Conservation (phyloP, 202 grass and related monocot species). For the Panicum hallii region DNA sequence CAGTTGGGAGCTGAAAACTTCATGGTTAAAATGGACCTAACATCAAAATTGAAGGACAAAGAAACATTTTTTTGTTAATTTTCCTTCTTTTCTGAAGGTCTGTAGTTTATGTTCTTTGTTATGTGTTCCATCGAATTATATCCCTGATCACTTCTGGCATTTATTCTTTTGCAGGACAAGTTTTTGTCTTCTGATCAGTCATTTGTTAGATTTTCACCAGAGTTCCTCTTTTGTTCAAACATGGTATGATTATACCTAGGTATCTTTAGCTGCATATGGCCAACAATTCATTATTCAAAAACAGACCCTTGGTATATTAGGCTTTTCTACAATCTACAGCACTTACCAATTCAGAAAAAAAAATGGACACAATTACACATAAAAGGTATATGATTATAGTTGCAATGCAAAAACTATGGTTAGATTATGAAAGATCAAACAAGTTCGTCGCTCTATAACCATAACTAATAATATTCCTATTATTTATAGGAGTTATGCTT, state of each 20-base stretch:
- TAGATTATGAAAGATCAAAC: slow-evolving; percentile 34
- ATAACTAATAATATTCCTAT: slow-evolving; percentile 37
- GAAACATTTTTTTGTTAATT: slow-evolving; percentile 31
- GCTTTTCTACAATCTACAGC: slow-evolving; percentile 27
- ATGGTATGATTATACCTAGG: slow-evolving; percentile 65
- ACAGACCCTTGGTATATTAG: slow-evolving; percentile 17
- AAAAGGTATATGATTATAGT: background rate
- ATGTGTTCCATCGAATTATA: background rate
- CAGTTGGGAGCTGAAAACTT: background rate
- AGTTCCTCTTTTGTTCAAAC: slow-evolving; percentile 53
- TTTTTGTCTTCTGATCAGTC: slow-evolving; percentile 54
- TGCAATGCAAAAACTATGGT: background rate
- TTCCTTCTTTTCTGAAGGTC: slow-evolving; percentile 19
- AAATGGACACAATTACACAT: background rate
- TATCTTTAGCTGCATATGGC: slow-evolving; percentile 28
- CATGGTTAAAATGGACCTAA: background rate
- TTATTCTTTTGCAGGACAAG: slow-evolving; percentile 57
- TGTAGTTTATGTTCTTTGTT: slow-evolving; percentile 7
- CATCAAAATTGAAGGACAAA: background rate
- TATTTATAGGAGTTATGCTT: slow-evolving; percentile 53
- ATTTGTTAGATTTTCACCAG: slow-evolving; percentile 64
- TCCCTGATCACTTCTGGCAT: slow-evolving; percentile 1
- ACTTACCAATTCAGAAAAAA: slow-evolving; percentile 18
- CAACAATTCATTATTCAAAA: slow-evolving; percentile 12
- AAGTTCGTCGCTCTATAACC: slow-evolving; percentile 25